Base-by-base conservation (phyloP, 2,329 filamentous ascomycete species). In the Hypocrella siamensis region DNA sequence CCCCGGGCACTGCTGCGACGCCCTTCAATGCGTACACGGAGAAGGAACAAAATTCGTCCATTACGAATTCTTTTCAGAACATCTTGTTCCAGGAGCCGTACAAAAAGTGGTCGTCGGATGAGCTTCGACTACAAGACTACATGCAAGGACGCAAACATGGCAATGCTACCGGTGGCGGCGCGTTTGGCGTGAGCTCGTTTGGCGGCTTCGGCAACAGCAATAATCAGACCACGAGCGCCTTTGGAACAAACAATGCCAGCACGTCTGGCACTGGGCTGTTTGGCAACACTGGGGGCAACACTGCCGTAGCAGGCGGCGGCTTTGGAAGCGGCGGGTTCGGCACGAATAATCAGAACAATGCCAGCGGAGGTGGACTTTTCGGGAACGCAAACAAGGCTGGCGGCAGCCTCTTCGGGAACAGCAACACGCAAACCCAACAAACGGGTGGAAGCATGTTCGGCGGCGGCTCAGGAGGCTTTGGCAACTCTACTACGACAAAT, bases 31-130 rank as follows among this genome's bases (percentile, higher is more conserved):
- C 82, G 0, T 67, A 70, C 29, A 59, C 65, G 15, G 83, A 92
- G 57, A 90, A 88, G 52, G 83, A 92, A 46, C 55, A 61, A 4
- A 71, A 67, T 26, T 67, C 58, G 14, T 67, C 45, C 42, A 35
- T 34, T 24, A 36, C 59, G 41, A 71, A 79, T 46, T 66, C 77
- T 4, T 92, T 79, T 53, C 82, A 90, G 53, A 88, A 75, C 43
- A 73, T 92, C 35, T 61, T 78, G 16, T 85, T 88, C 52, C 77
- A 80, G 57, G 74, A 77, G 17, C 70, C 79, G 2, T 92, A 88
- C 60, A 77, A 76, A 53, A 92, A 90, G 51, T 96, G 79, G 63
- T 94, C 88, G 8, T 72, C 82, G n/a, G 90, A 82, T 45, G 79
- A 90, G 53, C 58, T 90, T 33, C 69, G 82, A 47, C 56, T 93